Percentiles rank a stretch among this genome's conserved stretches.
phyloP scores from a whole-genome alignment of 2,329 filamentous ascomycete species.

The Fusarium duplospermum region DNA sequence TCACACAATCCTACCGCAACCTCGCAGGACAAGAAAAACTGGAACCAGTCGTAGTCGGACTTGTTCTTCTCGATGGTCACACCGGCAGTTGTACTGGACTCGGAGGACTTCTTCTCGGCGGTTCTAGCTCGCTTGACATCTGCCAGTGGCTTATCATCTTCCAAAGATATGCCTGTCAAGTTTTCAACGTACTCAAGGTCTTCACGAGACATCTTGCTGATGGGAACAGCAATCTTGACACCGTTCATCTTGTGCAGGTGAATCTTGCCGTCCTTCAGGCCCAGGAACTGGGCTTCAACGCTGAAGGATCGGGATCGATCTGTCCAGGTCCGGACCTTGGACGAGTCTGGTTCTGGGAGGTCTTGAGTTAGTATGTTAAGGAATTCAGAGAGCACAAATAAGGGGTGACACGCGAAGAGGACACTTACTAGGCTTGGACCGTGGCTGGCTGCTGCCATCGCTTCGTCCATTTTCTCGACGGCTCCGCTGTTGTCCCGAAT shows the following conservation, averaged over 20 bases:
- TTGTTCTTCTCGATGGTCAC: slow-evolving; percentile 72
- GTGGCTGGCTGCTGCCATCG: slow-evolving; percentile 64
- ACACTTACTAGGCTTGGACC: slow-evolving; percentile 77
- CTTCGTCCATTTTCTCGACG: slow-evolving; percentile 74
- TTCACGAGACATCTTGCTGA: slow-evolving; percentile 94
- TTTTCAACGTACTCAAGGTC: slow-evolving; percentile 96
- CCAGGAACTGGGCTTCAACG: slow-evolving; percentile 96
- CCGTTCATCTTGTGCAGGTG: slow-evolving; percentile 98
- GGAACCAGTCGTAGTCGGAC: slow-evolving; percentile 96
- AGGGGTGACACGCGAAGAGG: neutral
- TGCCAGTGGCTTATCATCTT: slow-evolving; percentile 93
- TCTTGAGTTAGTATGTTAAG: slow-evolving; percentile 16
- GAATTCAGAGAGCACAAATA: neutral
- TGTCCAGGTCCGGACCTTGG: slow-evolving; percentile 91
- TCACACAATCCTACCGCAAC: slow-evolving; percentile 94
- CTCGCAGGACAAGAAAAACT: slow-evolving; percentile 94
- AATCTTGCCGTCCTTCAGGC: slow-evolving; percentile 94
- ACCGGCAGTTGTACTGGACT: slow-evolving; percentile 58
- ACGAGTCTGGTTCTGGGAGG: slow-evolving; percentile 78
- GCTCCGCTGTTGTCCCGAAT: slow-evolving; percentile 77
- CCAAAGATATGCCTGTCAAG: slow-evolving; percentile 86
- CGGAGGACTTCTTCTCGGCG: slow-evolving; percentile 42
- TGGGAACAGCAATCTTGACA: slow-evolving; percentile 96
- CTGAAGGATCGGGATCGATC: slow-evolving; percentile 96
- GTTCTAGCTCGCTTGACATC: slow-evolving; percentile 75